phyloP scores from a whole-genome alignment of 1,284 basidiomycete species.

The Volvariella surrecta region DNA sequence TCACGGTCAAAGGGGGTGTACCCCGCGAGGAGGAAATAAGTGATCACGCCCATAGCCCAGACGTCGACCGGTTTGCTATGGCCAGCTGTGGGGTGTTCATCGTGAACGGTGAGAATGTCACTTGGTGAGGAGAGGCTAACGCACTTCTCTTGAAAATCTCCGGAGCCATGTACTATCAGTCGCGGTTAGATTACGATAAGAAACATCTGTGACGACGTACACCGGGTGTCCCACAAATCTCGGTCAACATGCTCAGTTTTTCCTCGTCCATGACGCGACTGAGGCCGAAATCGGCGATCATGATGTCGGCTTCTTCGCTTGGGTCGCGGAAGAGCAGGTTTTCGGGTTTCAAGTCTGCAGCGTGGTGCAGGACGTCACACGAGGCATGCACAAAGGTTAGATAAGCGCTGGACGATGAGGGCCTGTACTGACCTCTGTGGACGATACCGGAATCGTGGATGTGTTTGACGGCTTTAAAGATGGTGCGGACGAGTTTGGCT shows the following conservation, averaged over 20 bases:
- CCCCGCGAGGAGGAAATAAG: slow-evolving; percentile 91
- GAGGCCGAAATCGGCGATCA: slow-evolving; percentile 97
- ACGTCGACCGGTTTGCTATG: slow-evolving; percentile 96
- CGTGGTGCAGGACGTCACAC: too few relatives aligned
- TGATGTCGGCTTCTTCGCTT: slow-evolving; percentile 88
- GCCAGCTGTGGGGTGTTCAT: slow-evolving; percentile 49
- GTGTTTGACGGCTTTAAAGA: slow-evolving; percentile 84
- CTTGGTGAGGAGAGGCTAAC: slow-evolving; percentile 15
- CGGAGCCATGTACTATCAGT: slow-evolving; percentile 88
- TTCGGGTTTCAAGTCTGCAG: slow-evolving; percentile 88
- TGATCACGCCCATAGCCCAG: slow-evolving; percentile 96
- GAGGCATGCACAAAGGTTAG: too few relatives aligned
- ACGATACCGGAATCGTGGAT: slow-evolving; percentile 92
- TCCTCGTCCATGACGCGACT: slow-evolving; percentile 87
- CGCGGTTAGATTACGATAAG: not conserved
- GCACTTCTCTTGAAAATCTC: slow-evolving; percentile 94
- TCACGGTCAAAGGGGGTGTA: slow-evolving; percentile 95
- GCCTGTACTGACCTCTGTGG: slow-evolving; percentile 71
- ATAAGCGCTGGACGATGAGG: too few relatives aligned
- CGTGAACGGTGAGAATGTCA: slow-evolving; percentile 2
- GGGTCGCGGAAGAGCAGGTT: slow-evolving; percentile 92
- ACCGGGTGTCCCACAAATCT: slow-evolving; percentile 90
- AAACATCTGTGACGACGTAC: slow-evolving; percentile 25
- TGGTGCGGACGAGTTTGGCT: slow-evolving; percentile 80
- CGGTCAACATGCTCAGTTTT: slow-evolving; percentile 83